Conservation (phyloP, 148 eudicot species). For the Rhododendron ovatum region DNA sequence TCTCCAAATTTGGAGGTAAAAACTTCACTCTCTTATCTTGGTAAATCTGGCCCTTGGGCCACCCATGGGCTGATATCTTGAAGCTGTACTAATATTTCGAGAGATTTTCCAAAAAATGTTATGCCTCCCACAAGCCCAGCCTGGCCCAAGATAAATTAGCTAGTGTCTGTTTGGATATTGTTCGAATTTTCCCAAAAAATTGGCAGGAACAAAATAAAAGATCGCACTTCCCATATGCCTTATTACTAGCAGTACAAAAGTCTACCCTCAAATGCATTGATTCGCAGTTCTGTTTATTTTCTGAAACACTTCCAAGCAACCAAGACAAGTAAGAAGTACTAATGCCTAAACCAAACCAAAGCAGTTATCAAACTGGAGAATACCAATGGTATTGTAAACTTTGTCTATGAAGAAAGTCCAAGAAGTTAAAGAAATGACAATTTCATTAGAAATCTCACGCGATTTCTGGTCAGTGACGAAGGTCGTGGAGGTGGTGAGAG, state of each 20-base stretch:
- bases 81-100: not conserved
- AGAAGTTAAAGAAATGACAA: not conserved
- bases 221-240: too few species aligned
- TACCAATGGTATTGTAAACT: not conserved
- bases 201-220: too few species aligned
- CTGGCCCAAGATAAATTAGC: too few species aligned
- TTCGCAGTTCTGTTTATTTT: not conserved
- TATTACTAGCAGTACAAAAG: not conserved
- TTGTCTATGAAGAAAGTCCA: not conserved
- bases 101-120: not conserved
- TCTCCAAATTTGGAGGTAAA: too few species aligned
- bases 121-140: too few species aligned
- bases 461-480: slow-evolving; percentile 17
- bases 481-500: slow-evolving; percentile 24
- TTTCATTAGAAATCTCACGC: not conserved
- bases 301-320: not conserved
- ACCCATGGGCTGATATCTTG: too few species aligned
- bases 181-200: too few species aligned
- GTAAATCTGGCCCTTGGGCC: not conserved
- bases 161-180: too few species aligned
- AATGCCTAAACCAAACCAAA: not conserved
- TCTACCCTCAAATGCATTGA: not conserved
- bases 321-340: not conserved
- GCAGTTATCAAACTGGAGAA: not conserved
- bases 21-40: not conserved